Conservation (phyloP, 2,329 filamentous ascomycete species). For the Colletotrichum navitas region DNA sequence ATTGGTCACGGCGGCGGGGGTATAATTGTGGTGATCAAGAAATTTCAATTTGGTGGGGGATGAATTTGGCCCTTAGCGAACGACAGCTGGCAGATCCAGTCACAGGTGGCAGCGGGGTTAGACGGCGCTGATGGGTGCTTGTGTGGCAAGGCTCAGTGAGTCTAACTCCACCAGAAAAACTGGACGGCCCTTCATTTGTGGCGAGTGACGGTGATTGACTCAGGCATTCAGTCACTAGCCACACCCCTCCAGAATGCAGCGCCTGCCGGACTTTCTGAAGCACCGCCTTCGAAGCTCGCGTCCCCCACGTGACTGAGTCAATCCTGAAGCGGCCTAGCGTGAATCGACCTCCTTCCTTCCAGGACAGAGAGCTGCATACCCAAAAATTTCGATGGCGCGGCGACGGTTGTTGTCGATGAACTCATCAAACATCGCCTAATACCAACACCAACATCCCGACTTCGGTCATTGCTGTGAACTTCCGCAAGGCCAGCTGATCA, state of each 20-base stretch:
- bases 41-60: conserved; percentile 41
- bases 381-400: conserved; percentile 42
- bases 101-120: conserved; percentile 30
- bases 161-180: conserved; percentile 24
- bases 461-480: conserved; percentile 44
- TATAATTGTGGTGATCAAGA: conserved; percentile 34
- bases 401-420: conserved; percentile 35
- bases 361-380: conserved; percentile 35
- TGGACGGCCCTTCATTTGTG: conserved; percentile 4
- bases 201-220: background rate
- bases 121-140: background rate
- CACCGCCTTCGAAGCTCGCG: conserved; percentile 22
- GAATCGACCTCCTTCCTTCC: background rate
- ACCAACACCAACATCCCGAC: conserved; percentile 22
- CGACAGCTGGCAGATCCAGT: conserved; percentile 26
- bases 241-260: background rate
- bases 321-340: conserved; percentile 16
- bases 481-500: conserved; percentile 41
- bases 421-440: conserved; percentile 34
- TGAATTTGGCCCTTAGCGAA: conserved; percentile 38
- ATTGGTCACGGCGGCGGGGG: conserved; percentile 40
- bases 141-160: conserved; percentile 11
- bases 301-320: conserved; percentile 12
- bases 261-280: conserved; percentile 19
- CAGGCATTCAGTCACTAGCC: background rate